Evolutionary conservation across 495 filamentous ascomycete species (phyloP).

Genomic region (Penicillium chermesinum): DNA sequence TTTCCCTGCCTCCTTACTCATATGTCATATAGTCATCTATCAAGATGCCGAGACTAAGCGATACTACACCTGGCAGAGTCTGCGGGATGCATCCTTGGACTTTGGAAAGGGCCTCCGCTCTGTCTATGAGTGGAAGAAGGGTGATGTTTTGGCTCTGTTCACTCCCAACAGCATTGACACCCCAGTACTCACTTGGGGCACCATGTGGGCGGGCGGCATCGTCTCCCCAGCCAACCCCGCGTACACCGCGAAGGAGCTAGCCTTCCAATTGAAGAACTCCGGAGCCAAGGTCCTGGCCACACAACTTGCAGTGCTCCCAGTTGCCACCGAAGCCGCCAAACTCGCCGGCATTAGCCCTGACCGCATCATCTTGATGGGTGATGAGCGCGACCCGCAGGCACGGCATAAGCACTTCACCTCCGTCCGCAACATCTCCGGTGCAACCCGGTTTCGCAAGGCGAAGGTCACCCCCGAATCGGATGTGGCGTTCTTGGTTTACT

Average conservation of each 20-base stretch:
- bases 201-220: slow-evolving; percentile 78
- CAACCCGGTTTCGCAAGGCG: slow-evolving; percentile 40
- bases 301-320: slow-evolving; percentile 54
- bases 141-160: slow-evolving; percentile 68
- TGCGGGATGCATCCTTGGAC: slow-evolving; percentile 58
- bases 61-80: slow-evolving; percentile 66
- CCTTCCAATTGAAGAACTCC: slow-evolving; percentile 80
- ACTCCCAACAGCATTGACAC: slow-evolving; percentile 75
- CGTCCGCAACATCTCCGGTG: slow-evolving; percentile 55
- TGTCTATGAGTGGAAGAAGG: slow-evolving; percentile 70
- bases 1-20: not conserved
- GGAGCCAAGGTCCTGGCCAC: slow-evolving; percentile 74
- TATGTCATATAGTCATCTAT: slow-evolving; percentile 61
- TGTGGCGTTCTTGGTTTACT: slow-evolving; percentile 70
- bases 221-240: slow-evolving; percentile 81
- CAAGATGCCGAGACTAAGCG: slow-evolving; percentile 68
- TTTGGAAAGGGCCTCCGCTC: slow-evolving; percentile 77
- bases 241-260: slow-evolving; percentile 81
- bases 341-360: slow-evolving; percentile 58
- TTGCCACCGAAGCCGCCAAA: slow-evolving; percentile 61
- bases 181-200: slow-evolving; percentile 66
- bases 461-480: slow-evolving; percentile 45
- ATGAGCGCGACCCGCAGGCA: slow-evolving; percentile 55
- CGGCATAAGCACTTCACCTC: slow-evolving; percentile 72
- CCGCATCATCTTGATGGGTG: slow-evolving; percentile 73